These are phyloP conservation scores for Eucalyptus erythrocorys DNA, from an alignment of 345 rosid species.

Conservation along the genomic window DNA sequence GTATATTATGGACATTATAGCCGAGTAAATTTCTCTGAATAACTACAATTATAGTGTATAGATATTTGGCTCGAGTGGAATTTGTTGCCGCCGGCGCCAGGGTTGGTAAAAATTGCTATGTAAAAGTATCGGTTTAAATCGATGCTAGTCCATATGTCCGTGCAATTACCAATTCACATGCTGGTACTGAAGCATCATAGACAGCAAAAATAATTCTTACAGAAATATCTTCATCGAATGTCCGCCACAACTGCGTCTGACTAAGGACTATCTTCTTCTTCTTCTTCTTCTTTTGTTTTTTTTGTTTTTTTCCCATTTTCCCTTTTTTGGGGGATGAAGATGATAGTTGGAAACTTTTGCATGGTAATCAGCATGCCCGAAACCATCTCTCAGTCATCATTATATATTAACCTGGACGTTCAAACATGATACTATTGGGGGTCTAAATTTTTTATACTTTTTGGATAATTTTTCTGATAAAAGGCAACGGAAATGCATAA, in stretches of 20 bases:
- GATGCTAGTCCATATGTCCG: neutral
- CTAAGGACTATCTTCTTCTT: neutral
- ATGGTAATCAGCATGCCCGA: neutral
- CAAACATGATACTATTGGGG: neutral
- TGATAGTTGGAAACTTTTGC: neutral
- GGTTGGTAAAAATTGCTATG: neutral
- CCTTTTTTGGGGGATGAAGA: neutral
- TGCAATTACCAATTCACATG: neutral
- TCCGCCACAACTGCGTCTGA: neutral
- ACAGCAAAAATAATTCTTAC: neutral
- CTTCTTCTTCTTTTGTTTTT: too few relatives aligned
- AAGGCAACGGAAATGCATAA: neutral
- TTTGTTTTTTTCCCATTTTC: neutral
- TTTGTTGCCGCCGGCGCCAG: neutral
- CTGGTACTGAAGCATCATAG: neutral
- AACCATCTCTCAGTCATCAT: neutral
- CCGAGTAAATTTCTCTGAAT: neutral
- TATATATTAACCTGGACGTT: neutral
- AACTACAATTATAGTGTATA: neutral
- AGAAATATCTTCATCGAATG: neutral
- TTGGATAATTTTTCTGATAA: neutral
- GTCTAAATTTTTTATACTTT: too few relatives aligned
- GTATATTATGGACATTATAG: neutral
- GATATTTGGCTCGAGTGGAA: neutral
- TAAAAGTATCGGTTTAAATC: neutral